These are phyloP conservation scores for Vitis hybrid DNA, from an alignment of 177 flowering plant species.

Conservation along the genomic window DNA sequence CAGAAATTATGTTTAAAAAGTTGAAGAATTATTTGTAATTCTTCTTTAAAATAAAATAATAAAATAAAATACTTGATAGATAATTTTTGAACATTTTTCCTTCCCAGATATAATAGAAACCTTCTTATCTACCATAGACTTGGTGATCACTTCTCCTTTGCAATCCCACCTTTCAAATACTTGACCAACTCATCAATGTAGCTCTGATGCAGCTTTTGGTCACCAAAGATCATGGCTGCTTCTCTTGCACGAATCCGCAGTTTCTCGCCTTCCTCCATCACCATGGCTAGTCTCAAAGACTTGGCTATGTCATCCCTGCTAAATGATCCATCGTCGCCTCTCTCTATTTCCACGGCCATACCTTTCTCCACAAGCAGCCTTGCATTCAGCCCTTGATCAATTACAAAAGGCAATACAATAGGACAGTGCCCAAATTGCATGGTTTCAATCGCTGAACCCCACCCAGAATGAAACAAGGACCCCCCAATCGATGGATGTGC, in stretches of 20 bases:
- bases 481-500: constrained; percentile 46
- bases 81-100: not conserved
- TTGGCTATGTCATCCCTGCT: constrained; percentile 19
- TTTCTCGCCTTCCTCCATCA: constrained; percentile 21
- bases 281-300: constrained; percentile 23
- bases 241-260: not conserved
- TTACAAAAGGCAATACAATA: constrained; percentile 31
- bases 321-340: constrained; percentile 28
- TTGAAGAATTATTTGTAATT: no score
- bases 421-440: constrained; percentile 31
- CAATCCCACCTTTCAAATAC: not conserved
- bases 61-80: no score
- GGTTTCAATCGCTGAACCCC: constrained; percentile 40
- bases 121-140: not conserved
- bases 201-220: constrained; percentile 9
- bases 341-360: constrained; percentile 25
- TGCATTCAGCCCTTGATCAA: constrained; percentile 44
- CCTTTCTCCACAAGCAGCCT: constrained; percentile 43
- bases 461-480: constrained; percentile 41
- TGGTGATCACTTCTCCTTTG: not conserved
- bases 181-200: constrained; percentile 12
- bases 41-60: no score
- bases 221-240: not conserved
- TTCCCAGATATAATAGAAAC: not conserved
- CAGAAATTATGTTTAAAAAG: no score